Percentiles rank a stretch among this genome's conserved stretches.
Evolutionary conservation across 2,329 filamentous ascomycete genomes (phyloP).

Genomic region (Cryoendolithus antarcticus): DNA sequence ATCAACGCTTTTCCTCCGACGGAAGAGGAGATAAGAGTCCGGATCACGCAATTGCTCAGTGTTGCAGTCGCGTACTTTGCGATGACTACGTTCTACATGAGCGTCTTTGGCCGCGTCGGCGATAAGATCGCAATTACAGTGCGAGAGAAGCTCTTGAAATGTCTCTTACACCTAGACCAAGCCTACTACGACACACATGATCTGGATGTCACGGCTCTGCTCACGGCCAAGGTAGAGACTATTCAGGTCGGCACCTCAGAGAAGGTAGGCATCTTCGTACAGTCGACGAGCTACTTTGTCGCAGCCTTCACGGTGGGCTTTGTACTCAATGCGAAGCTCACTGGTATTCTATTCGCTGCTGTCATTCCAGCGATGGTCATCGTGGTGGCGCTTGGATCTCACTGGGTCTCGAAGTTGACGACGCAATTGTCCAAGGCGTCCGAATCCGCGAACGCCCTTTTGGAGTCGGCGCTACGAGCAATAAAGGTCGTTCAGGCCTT

Average conservation of each 20-base stretch:
- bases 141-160: slow-evolving; percentile 34
- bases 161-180: slow-evolving; percentile 39
- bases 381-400: slow-evolving; percentile 31
- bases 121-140: slow-evolving; percentile 37
- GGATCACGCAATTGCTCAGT: slow-evolving; percentile 32
- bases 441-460: slow-evolving; percentile 31
- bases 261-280: slow-evolving; percentile 35
- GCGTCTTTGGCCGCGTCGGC: slow-evolving; percentile 39
- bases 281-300: slow-evolving; percentile 34
- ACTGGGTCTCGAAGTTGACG: slow-evolving; percentile 27
- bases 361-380: slow-evolving; percentile 38
- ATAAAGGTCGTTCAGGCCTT: slow-evolving; percentile 39
- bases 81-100: slow-evolving; percentile 38
- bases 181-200: slow-evolving; percentile 39
- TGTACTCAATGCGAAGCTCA: slow-evolving; percentile 29
- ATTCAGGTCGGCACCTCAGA: slow-evolving; percentile 37
- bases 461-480: slow-evolving; percentile 33
- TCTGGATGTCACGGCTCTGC: slow-evolving; percentile 35
- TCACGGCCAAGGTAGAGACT: slow-evolving; percentile 34
- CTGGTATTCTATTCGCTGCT: slow-evolving; percentile 31
- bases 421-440: slow-evolving; percentile 26
- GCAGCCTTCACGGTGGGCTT: slow-evolving; percentile 35
- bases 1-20: slow-evolving; percentile 39
- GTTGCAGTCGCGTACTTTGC: slow-evolving; percentile 38
- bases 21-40: slow-evolving; percentile 28